A percentile compares a stretch with the other conserved stretches of the same genome.
phyloP scores from a whole-genome alignment of 164 flowering plant genomes.

The Protea cynaroides region DNA sequence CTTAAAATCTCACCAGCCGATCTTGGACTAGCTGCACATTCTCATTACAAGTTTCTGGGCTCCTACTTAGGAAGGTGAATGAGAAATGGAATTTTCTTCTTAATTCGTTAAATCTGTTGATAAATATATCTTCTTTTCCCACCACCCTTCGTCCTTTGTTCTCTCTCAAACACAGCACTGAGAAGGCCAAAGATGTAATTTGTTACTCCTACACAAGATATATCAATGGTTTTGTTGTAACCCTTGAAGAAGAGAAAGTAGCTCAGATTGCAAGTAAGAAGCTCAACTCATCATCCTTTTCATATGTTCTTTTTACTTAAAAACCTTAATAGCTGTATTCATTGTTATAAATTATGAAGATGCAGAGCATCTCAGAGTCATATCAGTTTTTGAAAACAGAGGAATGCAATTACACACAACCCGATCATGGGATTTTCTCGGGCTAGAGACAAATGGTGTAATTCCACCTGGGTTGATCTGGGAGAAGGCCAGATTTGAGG shows the following conservation, averaged over 20 bases:
- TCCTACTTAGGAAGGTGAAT: too few relatives aligned
- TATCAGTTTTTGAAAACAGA: constrained; percentile 50
- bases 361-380: constrained; percentile 56
- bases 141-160: too few relatives aligned
- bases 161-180: too few relatives aligned
- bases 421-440: constrained; percentile 57
- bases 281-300: too few relatives aligned
- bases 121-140: neutral
- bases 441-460: constrained; percentile 33
- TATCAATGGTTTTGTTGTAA: constrained; percentile 45
- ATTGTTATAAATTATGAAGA: too few relatives aligned
- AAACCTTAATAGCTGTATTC: too few relatives aligned
- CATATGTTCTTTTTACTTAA: neutral
- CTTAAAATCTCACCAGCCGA: neutral
- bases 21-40: constrained; percentile 11
- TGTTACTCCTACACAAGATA: constrained; percentile 35
- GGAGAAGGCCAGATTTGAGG: constrained; percentile 60
- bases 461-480: constrained; percentile 33
- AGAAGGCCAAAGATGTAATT: constrained; percentile 13
- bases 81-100: too few relatives aligned
- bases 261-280: constrained; percentile 28
- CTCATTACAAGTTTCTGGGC: too few relatives aligned
- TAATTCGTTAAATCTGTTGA: too few relatives aligned
- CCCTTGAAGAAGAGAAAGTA: constrained; percentile 43
- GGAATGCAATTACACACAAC: constrained; percentile 58